These are phyloP conservation scores for Pseudogymnoascus sp. DNA, from an alignment of 2,329 filamentous ascomycete species.

Conservation along the genomic window DNA sequence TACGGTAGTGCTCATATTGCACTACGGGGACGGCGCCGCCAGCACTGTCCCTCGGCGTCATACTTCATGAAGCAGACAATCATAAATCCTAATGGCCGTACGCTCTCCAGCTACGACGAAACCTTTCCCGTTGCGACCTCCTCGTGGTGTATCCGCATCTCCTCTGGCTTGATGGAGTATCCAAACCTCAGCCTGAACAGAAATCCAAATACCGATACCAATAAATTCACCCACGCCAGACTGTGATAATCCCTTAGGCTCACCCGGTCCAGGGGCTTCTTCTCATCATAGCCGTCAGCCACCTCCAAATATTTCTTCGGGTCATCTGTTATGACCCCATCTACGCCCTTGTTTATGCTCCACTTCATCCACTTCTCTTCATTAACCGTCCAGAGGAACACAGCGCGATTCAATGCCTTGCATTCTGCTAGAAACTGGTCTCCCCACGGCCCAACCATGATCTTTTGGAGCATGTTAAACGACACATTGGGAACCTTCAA, in stretches of 20 bases:
- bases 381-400: conserved; percentile 87
- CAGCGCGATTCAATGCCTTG: conserved; percentile 45
- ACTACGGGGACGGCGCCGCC: not conserved
- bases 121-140: not conserved
- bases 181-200: conserved; percentile 18
- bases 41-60: not conserved
- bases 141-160: not conserved
- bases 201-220: conserved; percentile 15
- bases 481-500: conserved; percentile 59
- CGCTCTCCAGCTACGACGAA: not conserved
- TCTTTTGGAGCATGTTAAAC: conserved; percentile 69
- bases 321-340: conserved; percentile 84
- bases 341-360: conserved; percentile 58
- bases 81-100: not conserved
- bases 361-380: conserved; percentile 72
- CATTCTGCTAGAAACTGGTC: conserved; percentile 57
- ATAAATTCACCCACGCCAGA: not conserved
- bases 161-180: not conserved
- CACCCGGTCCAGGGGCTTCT: conserved; percentile 15
- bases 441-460: conserved; percentile 63
- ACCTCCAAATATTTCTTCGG: conserved; percentile 61
- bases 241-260: conserved; percentile 12
- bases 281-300: conserved; percentile 33
- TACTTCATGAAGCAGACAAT: not conserved
- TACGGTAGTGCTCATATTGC: not conserved